phyloP scores from a whole-genome alignment of 495 filamentous ascomycete genomes.

The Amphirosellinia nigrospora region DNA sequence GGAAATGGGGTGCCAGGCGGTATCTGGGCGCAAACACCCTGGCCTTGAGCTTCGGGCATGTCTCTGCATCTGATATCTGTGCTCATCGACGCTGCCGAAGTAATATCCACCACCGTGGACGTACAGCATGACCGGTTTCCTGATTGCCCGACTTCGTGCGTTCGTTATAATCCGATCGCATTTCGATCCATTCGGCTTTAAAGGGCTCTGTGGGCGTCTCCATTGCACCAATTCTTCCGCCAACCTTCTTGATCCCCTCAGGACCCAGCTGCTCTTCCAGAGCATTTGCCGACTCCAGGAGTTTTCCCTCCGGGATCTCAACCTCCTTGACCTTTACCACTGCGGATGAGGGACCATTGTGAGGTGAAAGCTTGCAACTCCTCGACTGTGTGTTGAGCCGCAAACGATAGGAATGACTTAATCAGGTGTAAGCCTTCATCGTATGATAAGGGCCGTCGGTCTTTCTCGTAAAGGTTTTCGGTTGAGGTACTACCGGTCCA shows the following conservation, averaged over 20 bases:
- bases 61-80: constrained; percentile 94
- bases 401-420: constrained; percentile 79
- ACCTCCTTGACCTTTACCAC: constrained; percentile 82
- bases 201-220: constrained; percentile 64
- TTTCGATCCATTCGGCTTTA: constrained; percentile 96
- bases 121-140: constrained; percentile 88
- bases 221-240: constrained; percentile 92
- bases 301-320: constrained; percentile 65
- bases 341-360: constrained; percentile 88
- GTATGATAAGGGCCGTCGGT: constrained; percentile 87
- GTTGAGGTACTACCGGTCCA: constrained; percentile 71
- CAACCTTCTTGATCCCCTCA: constrained; percentile 73
- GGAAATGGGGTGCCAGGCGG: constrained; percentile 92
- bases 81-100: constrained; percentile 93
- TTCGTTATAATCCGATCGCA: constrained; percentile 79
- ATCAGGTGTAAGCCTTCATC: constrained; percentile 91
- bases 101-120: constrained; percentile 76
- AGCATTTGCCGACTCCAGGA: constrained; percentile 65
- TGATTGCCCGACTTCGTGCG: constrained; percentile 63
- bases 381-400: constrained; percentile 87
- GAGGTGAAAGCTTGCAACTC: constrained; percentile 88
- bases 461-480: constrained; percentile 75
- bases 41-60: constrained; percentile 93
- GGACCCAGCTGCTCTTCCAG: constrained; percentile 75
- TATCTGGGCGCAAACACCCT: constrained; percentile 88